Base-by-base conservation (phyloP, 495 filamentous ascomycete genomes). In the Aspergillus haitiensis region DNA sequence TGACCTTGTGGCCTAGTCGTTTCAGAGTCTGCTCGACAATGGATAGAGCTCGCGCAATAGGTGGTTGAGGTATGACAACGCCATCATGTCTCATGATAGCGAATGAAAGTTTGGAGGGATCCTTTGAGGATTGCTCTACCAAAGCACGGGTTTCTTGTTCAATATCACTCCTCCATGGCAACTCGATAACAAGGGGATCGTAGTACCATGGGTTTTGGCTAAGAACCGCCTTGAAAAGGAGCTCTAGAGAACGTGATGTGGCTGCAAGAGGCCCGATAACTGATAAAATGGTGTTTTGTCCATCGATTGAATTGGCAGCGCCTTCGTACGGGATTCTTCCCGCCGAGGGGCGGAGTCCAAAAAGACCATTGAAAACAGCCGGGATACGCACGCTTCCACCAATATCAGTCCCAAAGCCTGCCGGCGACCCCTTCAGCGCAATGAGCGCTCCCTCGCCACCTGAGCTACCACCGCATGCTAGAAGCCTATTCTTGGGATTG, bases 301-400 rank as follows among this genome's bases (percentile, higher is more conserved):
- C 85, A 62, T 86, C 82, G 77, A 84, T 81, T 5, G 75, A 78
- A 47, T 77, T 79, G 4, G 76, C 74, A 36, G 70, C 70, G 7
- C 72, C 73, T 52, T 76, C 60, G 32, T 79, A 82, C 0, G 81
- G 78, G 4, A 81, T 69, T 13, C 80, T 61, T 2, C 77, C 78
- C 3, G 66, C 32, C 0, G 81, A 81, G 9, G 81, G 79, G 18
- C 75, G 67, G 13, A 84, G 45, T 0, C 86, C 85, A 72, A 82
- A 89, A 1, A 86, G 63, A 5, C 78, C 82, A 65, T 86, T 86
- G 59, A 88, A 89, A 2, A 79, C 81, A 31, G 84, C 78, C 2
- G 88, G 88, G 52, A 89, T 83, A 0, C 88, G 76, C 16, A 91
- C 81, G 59, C 78, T 85, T 7, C 89, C 89, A 0, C 87, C 89